Evolutionary conservation across 2,329 filamentous ascomycete species (phyloP), one percentile per base, ranked within the genome.

Genomic region (Pseudonectria foliicola): DNA sequence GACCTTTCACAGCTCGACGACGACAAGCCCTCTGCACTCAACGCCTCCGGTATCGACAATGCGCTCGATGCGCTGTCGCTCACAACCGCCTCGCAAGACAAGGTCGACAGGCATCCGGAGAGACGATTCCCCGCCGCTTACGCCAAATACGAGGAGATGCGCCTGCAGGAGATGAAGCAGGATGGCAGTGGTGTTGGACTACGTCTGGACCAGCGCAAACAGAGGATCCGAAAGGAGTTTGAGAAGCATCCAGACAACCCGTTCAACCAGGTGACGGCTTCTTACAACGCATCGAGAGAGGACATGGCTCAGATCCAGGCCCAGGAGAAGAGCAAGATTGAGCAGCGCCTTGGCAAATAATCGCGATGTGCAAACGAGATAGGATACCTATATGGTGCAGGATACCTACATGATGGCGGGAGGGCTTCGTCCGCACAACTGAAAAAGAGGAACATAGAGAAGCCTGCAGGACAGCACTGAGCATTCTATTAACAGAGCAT

Each of bases 201-300:
- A 56, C 71, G 89, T 38, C 70, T 85, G 49, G 77, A 93, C 50
- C 89, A 95, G 73, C 82, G 85, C 62, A 80, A 89, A 53, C 84
- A 90, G 44, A 72, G 81, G 55, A 85, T 94, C 48, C 66, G 76
- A 43, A 93, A 94, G 70, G 92, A 96, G 66, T 98, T 96, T 60
- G 84, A 94, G 62, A 93, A 87, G 70, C 85, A 84, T 54, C 82
- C 85, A 2, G 90, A 96, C 52, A 98, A 98, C 61, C 92, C 92
- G 11, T 92, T 94, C 66, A 95, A 95, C 65, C 86, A 94, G 66
- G 80, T 82, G 12, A 77, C 69, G 33, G 85, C 79, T 3, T 61
- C 70, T 3, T 93, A 87, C 63, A 85, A 98, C 61, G 77, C 85
- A 35, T 75, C 73, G 14, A 82, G 77, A 62, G 85, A 87, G 4